Conservation (phyloP, 345 rosid genomes). For the Reutealis trisperma region DNA sequence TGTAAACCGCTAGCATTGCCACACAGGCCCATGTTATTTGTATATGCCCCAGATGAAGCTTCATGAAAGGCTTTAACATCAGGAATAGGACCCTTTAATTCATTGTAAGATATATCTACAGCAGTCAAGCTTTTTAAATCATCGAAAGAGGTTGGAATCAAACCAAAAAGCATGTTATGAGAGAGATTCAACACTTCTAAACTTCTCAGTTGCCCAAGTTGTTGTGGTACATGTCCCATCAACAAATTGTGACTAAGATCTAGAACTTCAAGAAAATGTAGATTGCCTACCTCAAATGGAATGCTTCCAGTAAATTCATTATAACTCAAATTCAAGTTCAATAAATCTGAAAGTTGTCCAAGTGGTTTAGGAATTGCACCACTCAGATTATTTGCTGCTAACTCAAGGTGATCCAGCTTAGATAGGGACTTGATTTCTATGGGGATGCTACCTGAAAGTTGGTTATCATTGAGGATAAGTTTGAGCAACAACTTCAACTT, state of each 20-base stretch:
- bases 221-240: not conserved
- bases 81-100: too few species aligned
- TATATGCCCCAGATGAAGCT: too few species aligned
- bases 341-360: not conserved
- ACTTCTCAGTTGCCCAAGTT: not conserved
- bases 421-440: not conserved
- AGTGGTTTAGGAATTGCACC: not conserved
- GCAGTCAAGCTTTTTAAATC: too few species aligned
- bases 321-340: not conserved
- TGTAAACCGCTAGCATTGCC: too few species aligned
- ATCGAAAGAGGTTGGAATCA: too few species aligned
- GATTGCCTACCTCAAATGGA: not conserved
- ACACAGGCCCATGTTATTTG: too few species aligned
- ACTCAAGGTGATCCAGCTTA: not conserved
- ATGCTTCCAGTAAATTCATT: not conserved
- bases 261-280: not conserved
- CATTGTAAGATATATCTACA: not conserved
- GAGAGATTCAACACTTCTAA: conserved; percentile 3
- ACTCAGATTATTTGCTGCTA: not conserved
- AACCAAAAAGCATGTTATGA: not conserved
- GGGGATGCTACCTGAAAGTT: not conserved
- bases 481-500: not conserved
- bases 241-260: conserved; percentile 3
- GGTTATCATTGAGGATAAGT: not conserved
- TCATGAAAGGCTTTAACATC: too few species aligned